These are phyloP conservation scores for Coccomyxa subellipsoidea DNA, from an alignment of 163 green algal genomes.

Conservation along the genomic window DNA sequence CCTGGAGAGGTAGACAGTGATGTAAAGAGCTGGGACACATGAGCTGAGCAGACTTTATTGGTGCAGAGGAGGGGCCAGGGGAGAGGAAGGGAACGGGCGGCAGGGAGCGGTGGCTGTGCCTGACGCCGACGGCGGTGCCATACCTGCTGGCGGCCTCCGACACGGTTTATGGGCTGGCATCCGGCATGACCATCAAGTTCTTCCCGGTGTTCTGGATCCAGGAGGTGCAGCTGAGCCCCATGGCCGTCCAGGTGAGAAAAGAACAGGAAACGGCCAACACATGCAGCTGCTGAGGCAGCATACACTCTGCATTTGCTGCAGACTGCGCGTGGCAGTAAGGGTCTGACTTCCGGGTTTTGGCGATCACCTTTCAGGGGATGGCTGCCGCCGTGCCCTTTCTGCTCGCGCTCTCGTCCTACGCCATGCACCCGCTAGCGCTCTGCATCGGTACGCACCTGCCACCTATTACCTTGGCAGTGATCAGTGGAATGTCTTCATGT, in stretches of 20 bases:
- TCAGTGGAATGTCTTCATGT: no score
- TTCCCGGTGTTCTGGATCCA: slow-evolving; percentile 54
- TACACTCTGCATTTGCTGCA: no score
- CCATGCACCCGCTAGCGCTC: background rate
- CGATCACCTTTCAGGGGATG: no score
- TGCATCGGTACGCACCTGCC: background rate
- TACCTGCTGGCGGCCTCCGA: slow-evolving; percentile 41
- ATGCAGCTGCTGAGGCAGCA: no score
- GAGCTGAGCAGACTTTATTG: background rate
- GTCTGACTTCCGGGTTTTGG: no score
- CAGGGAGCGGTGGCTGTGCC: background rate
- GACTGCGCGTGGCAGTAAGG: no score
- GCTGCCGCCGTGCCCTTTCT: background rate
- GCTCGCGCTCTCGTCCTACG: background rate
- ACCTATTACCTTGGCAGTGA: background rate
- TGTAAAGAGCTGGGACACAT: no score
- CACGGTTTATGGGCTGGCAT: slow-evolving; percentile 39
- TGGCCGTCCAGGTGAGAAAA: no score
- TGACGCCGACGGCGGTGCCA: slow-evolving; percentile 17
- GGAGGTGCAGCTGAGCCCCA: background rate
- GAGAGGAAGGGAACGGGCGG: background rate
- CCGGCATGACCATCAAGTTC: slow-evolving; percentile 65
- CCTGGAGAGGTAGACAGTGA: no score
- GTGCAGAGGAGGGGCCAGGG: background rate
- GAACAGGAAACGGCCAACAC: no score